These are phyloP conservation scores for Fraxinus angustifolia DNA, from an alignment of 305 asterid species.

Conservation along the genomic window DNA sequence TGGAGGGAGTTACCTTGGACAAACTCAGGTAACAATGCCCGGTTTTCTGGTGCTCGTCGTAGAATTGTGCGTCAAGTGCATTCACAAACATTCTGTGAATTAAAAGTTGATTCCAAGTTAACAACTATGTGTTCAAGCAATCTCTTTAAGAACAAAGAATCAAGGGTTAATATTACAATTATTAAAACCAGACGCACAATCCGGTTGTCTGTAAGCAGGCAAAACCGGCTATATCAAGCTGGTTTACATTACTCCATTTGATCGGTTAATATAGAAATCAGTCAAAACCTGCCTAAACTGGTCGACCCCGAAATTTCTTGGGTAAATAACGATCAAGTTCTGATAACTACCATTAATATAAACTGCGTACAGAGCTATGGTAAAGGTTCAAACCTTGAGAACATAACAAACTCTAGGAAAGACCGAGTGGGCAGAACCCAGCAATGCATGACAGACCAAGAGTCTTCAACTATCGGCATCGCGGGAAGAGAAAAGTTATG, in stretches of 20 bases:
- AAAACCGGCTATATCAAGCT: not conserved
- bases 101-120: conserved; percentile 3
- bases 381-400: conserved; percentile 65
- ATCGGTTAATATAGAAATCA: not conserved
- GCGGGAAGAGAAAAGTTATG: conserved; percentile 63
- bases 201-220: not conserved
- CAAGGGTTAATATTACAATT: not conserved
- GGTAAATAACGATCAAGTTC: not conserved
- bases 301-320: not conserved
- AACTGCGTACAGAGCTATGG: not conserved
- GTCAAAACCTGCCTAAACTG: not conserved
- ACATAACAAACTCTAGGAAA: conserved; percentile 89
- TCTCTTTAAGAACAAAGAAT: not conserved
- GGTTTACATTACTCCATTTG: not conserved
- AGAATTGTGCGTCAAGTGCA: conserved; percentile 66
- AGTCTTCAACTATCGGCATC: conserved; percentile 70
- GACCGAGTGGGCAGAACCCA: conserved; percentile 93
- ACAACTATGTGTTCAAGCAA: not conserved
- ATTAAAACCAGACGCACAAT: not conserved
- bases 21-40: conserved; percentile 75
- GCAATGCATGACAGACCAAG: conserved; percentile 93
- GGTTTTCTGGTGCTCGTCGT: conserved; percentile 60
- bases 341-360: not conserved
- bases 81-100: conserved; percentile 82
- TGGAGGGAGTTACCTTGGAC: conserved; percentile 52